Evolutionary conservation across 1,284 basidiomycete species (phyloP), one percentile per base, ranked within the genome.

Genomic region (Nidula niveotomentosa): DNA sequence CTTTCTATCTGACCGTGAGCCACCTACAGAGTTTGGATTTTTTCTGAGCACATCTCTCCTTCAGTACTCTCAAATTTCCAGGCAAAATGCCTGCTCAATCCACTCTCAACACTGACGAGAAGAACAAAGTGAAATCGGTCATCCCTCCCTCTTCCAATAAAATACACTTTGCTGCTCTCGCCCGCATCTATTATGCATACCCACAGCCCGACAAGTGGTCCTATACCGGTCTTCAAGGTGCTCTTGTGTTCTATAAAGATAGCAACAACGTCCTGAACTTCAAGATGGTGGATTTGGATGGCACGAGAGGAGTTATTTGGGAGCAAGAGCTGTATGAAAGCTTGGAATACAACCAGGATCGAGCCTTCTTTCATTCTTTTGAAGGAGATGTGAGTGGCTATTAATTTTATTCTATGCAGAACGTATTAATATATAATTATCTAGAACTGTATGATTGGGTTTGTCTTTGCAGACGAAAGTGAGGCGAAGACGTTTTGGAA

Each of bases 361-460:
- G 95, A 59, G 84, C 91, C 1, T 97, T 90, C 81, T 98, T 98
- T 69, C 94, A 98, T 74, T 90, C 94, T 2, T 98, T 98, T 70
- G 80, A 89, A 10, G 91, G 93, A 53, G 95, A 98, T 76, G 94
- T 96, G 67, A 73, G 93, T 84, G 52, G 36, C 41, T 52, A 50
- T 50, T 23, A 36, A 12, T 36, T n/a, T 7, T 30, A 44, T 37
- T 36, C 36, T 53, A 8, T 47, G 55, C 48, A 50, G 58, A 43
- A 43, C 45, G 49, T 23, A 39, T 54, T 53, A 12, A 51, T 41
- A 23, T 37, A 2, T 43, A 4, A 15, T 17, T 37, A 33, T 52
- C 18, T 68, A 93, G 91, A 80, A 88, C 62, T 94, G 89, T 65
- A 90, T 93, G 86, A 83, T 98, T 64, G 96, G 93, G 0, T 81